Evolutionary conservation across 2,329 filamentous ascomycete species (phyloP).

Genomic region (Claviceps arundinis): DNA sequence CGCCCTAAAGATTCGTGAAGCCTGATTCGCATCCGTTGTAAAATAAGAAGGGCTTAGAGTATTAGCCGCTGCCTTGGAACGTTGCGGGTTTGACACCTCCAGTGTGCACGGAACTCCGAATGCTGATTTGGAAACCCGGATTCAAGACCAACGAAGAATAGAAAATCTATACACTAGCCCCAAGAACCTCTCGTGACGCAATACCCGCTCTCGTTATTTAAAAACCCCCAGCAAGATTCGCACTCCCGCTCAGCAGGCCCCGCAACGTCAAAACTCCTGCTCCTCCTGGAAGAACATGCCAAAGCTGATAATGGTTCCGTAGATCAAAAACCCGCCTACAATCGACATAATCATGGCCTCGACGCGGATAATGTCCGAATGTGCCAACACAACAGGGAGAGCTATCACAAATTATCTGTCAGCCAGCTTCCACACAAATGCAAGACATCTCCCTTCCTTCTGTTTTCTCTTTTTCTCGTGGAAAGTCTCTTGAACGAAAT

Average conservation of each 20-base stretch:
- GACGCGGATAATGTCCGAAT: conserved; percentile 67
- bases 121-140: background rate
- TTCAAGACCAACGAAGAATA: background rate
- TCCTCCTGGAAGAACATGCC: conserved; percentile 97
- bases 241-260: background rate
- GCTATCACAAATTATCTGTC: conserved; percentile 35
- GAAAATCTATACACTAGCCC: background rate
- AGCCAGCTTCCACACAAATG: background rate
- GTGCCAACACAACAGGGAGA: conserved; percentile 75
- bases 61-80: no score
- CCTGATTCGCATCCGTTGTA: no score
- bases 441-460: background rate
- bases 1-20: no score
- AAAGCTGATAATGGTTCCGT: conserved; percentile 96
- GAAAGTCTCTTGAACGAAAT: no score
- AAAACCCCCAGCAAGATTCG: background rate
- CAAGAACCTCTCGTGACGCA: background rate
- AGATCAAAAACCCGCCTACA: conserved; percentile 82
- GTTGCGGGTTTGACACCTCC: no score
- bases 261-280: conserved; percentile 65
- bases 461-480: background rate
- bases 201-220: background rate
- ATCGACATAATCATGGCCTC: conserved; percentile 94
- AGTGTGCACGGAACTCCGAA: no score
- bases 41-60: no score